Base-by-base conservation (phyloP, 768 basidiomycete species). In the Boletus huronensis region DNA sequence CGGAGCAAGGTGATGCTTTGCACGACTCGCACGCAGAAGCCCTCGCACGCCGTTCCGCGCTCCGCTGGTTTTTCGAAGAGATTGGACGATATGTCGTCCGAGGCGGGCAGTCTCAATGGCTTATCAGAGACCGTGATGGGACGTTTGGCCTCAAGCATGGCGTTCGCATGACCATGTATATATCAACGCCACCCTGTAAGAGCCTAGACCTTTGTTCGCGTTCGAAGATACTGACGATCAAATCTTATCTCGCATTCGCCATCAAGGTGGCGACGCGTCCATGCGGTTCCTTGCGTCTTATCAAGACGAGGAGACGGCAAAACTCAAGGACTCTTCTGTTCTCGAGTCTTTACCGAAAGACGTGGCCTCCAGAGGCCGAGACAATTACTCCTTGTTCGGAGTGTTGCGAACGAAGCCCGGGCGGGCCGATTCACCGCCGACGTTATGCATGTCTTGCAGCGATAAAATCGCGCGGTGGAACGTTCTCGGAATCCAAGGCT, bases 1-100 rank as follows among this genome's bases (percentile, higher is more conserved):
- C 93, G 0, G 61, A 69, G 6, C 74, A 76, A 28, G 95, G 95
- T 0, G 92, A 96, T 63, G 79, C 83, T 1, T 59, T 97, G 17
- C 93, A 95, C 63, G 95, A 97, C 64, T 86, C 82, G 49, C 95
- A 98, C 68, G 95, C 95, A 10, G 95, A 98, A 70, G 82, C 95
- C 21, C 76, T 97, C n/a, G 93, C 93, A 2, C 80, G 92, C 19
- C 78, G 95, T 29, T 85, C 86, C 9, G 83, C 87, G 0, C 66
- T 87, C 40, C 79, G 85, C 25, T 98, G 93, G 92, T 73, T 93
- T 44, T 68, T 93, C 31, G 82, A 87, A 53, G 90, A 97, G 69
- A 75, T 87, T 16, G 57, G 63, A 9, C 57, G 63, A 52, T 44
- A 49, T 17, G 40, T 40, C 46, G 32, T 38, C n/a, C 42, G 42